These are phyloP conservation scores for Acacia concinna DNA, from an alignment of 331 rosid genomes.

Conservation along the genomic window DNA sequence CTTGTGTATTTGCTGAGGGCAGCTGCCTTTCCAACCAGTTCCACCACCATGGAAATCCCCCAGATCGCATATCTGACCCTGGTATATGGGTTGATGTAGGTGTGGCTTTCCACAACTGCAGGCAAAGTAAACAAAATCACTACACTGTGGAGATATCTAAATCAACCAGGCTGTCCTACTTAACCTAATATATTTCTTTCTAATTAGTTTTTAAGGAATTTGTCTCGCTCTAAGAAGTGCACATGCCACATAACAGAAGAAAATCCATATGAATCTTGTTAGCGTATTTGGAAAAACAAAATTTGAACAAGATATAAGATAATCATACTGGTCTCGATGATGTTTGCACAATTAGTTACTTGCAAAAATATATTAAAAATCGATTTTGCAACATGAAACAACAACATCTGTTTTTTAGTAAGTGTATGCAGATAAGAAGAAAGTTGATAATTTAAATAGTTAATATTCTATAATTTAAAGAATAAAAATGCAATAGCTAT, in stretches of 20 bases:
- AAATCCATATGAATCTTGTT: background rate
- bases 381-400: background rate
- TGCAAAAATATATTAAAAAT: no score
- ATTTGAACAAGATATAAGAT: background rate
- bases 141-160: background rate
- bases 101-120: constrained; percentile 74
- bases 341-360: background rate
- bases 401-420: no score
- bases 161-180: background rate
- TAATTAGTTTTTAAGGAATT: constrained; percentile 3
- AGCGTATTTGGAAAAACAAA: background rate
- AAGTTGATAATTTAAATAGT: no score
- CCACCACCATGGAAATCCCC: constrained; percentile 95
- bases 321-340: background rate
- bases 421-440: background rate
- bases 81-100: constrained; percentile 68
- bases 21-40: constrained; percentile 89
- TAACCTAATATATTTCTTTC: background rate
- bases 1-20: constrained; percentile 53
- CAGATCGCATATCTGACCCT: constrained; percentile 47
- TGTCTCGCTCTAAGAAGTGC: background rate
- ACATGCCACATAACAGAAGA: background rate
- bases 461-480: background rate
- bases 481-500: background rate
- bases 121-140: constrained; percentile 22